Percentiles rank a stretch among this genome's conserved stretches.
Evolutionary conservation across 169 alveolate genomes (phyloP).

Genomic region (Eimeria zaria): DNA sequence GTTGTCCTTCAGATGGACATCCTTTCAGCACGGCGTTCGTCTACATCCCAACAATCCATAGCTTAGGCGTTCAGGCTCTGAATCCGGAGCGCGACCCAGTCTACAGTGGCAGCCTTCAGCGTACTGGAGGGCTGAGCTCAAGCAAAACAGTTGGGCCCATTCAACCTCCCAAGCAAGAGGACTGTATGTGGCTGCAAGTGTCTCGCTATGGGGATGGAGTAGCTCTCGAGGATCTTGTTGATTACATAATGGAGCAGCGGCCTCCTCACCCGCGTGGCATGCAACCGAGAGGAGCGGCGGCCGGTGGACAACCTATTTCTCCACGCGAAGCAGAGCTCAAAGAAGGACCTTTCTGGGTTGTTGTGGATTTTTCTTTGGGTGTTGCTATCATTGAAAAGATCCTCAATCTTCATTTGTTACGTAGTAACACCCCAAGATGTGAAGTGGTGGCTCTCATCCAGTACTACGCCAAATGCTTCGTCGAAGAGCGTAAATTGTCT

Average conservation of each 20-base stretch:
- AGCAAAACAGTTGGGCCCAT: neutral
- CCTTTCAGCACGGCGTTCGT: neutral
- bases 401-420: neutral
- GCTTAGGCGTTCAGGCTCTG: neutral
- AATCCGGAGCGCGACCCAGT: neutral
- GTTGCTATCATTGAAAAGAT: neutral
- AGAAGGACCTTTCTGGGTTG: neutral
- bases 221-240: neutral
- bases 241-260: conserved; percentile 49
- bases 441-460: neutral
- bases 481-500: neutral
- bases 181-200: neutral
- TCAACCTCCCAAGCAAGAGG: neutral
- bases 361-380: neutral
- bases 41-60: neutral
- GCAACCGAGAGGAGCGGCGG: neutral
- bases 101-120: neutral
- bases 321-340: neutral
- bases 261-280: neutral
- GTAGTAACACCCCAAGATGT: neutral
- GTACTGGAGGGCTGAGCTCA: neutral
- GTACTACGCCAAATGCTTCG: neutral
- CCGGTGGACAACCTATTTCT: neutral
- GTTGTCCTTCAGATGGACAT: neutral
- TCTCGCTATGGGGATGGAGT: neutral